phyloP scores from a whole-genome alignment of 257 asterid genomes.

The Osmanthus fragrans region DNA sequence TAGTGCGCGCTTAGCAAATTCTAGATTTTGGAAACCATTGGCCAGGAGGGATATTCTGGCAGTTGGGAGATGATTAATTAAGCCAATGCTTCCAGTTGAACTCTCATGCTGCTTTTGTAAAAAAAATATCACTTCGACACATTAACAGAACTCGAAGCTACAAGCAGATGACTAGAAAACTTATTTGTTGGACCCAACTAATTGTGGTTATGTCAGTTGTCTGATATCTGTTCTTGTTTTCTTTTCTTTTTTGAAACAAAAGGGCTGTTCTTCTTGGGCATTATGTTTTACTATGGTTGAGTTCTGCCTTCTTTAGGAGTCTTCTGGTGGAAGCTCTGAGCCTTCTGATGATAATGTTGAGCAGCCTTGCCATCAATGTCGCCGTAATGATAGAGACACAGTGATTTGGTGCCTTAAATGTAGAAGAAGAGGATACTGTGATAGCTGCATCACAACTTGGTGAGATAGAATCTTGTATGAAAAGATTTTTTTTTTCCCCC shows the following conservation, averaged over 20 bases:
- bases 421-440: constrained; percentile 91
- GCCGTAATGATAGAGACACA: constrained; percentile 53
- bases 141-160: background rate
- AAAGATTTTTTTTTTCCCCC: background rate
- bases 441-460: constrained; percentile 89
- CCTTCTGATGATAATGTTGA: constrained; percentile 84
- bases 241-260: background rate
- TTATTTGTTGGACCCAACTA: constrained; percentile 15
- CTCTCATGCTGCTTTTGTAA: background rate
- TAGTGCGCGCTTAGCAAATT: background rate
- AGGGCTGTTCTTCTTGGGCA: background rate
- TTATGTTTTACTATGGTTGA: constrained; percentile 18
- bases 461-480: constrained; percentile 34
- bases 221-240: background rate
- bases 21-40: background rate
- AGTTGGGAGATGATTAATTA: background rate
- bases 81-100: background rate
- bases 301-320: constrained; percentile 47
- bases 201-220: constrained; percentile 19
- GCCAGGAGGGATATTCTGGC: background rate
- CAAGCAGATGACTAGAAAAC: constrained; percentile 15
- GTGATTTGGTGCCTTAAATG: constrained; percentile 90
- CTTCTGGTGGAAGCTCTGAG: constrained; percentile 72
- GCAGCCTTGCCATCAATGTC: constrained; percentile 96
- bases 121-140: background rate